A percentile compares a stretch with the other conserved stretches of the same genome.
phyloP scores from a whole-genome alignment of 257 asterid species.

The Nicotiana tomentosiformis region DNA sequence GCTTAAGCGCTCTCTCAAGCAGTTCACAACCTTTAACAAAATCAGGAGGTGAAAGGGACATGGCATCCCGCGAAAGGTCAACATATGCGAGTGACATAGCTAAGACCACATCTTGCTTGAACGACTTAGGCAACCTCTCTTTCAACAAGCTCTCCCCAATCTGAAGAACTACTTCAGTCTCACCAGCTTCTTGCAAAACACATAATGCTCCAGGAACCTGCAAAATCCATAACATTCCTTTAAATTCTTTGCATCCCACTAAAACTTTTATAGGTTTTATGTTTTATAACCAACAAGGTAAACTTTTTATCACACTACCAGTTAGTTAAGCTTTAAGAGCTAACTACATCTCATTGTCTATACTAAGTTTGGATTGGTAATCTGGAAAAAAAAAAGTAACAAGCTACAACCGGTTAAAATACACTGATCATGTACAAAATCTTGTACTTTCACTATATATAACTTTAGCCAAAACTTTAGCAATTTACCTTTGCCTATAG shows the following conservation, averaged over 20 bases:
- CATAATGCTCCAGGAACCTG: conserved; percentile 93
- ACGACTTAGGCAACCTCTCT: conserved; percentile 84
- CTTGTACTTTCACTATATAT: background rate
- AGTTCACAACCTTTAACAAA: conserved; percentile 77
- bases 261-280: background rate
- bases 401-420: background rate
- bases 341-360: background rate
- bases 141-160: conserved; percentile 80
- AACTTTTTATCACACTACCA: background rate
- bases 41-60: conserved; percentile 84
- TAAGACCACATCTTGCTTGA: conserved; percentile 90
- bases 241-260: background rate
- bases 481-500: background rate
- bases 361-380: background rate
- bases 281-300: background rate
- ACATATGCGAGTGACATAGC: conserved; percentile 92
- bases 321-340: background rate
- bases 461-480: background rate
- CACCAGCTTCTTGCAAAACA: conserved; percentile 94
- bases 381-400: background rate
- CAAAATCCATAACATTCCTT: background rate
- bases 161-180: conserved; percentile 76
- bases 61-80: conserved; percentile 89
- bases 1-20: conserved; percentile 85
- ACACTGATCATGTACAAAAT: background rate